Conservation (phyloP, 2,329 filamentous ascomycete species). For the Aspergillus niger region DNA sequence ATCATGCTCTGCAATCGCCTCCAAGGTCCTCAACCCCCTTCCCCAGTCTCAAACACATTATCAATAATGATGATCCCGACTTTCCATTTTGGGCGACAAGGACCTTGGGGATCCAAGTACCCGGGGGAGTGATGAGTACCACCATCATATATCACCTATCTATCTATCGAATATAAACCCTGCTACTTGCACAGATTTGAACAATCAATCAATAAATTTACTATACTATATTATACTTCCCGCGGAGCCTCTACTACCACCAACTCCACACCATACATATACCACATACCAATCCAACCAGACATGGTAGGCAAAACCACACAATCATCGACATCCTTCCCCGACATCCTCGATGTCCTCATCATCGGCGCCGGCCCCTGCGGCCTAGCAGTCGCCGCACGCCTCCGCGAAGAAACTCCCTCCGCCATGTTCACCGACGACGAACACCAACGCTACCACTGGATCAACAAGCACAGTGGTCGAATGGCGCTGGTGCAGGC, state of each 20-base stretch:
- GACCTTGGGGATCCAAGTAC: constrained; percentile 39
- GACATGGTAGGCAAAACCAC: constrained; percentile 9
- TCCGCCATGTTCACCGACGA: constrained; percentile 81
- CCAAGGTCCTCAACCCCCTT: constrained; percentile 31
- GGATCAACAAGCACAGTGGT: constrained; percentile 67
- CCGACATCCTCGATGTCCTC: constrained; percentile 59
- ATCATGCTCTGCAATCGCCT: background rate
- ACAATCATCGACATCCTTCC: background rate
- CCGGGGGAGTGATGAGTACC: constrained; percentile 25
- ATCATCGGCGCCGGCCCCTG: constrained; percentile 75
- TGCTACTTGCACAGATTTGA: no score
- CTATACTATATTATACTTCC: no score
- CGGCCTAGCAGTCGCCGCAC: constrained; percentile 71
- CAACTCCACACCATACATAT: background rate
- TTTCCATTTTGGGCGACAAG: constrained; percentile 18
- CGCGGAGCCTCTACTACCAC: background rate
- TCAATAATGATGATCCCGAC: constrained; percentile 4
- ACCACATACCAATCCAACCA: background rate
- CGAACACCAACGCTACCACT: constrained; percentile 78
- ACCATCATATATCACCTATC: background rate
- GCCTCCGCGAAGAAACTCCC: constrained; percentile 70
- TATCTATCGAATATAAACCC: no score
- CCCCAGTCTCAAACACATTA: background rate
- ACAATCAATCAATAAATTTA: no score
- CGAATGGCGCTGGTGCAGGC: constrained; percentile 54